Evolutionary conservation across 2,329 filamentous ascomycete species (phyloP).

Genomic region (Amesomyces nigricolor): DNA sequence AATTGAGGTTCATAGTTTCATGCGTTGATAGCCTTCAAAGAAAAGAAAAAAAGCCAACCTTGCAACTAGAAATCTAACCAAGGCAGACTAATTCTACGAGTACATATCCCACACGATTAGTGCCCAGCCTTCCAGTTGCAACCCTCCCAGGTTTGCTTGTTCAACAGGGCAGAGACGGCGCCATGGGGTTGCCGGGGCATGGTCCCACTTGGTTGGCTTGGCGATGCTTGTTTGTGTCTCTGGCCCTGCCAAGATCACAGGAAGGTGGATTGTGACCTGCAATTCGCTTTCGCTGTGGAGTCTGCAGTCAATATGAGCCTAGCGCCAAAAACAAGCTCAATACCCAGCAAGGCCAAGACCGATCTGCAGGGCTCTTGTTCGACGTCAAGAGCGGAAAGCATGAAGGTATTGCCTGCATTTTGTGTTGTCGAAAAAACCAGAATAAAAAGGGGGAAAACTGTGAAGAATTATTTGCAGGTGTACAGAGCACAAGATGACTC

Average conservation of each 20-base stretch:
- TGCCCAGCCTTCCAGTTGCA: too few species aligned
- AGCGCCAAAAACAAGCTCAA: conserved; percentile 11
- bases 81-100: too few species aligned
- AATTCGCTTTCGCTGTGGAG: conserved; percentile 6
- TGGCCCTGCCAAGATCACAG: conserved; percentile 3
- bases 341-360: conserved; percentile 16
- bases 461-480: too few species aligned
- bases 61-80: too few species aligned
- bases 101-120: too few species aligned
- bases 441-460: too few species aligned
- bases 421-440: neutral
- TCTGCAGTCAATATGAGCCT: neutral
- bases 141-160: neutral
- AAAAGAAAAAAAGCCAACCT: too few species aligned
- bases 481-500: neutral
- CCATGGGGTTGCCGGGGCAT: neutral
- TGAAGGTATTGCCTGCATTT: neutral
- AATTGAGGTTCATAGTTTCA: too few species aligned
- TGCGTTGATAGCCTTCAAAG: too few species aligned
- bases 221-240: conserved; percentile 15
- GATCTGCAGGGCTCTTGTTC: neutral
- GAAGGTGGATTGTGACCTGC: neutral
- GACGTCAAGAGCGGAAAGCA: neutral
- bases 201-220: conserved; percentile 3
- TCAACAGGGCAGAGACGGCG: neutral